Evolutionary conservation across 2,329 filamentous ascomycete genomes (phyloP).

Genomic region (Ophiostoma sp.): DNA sequence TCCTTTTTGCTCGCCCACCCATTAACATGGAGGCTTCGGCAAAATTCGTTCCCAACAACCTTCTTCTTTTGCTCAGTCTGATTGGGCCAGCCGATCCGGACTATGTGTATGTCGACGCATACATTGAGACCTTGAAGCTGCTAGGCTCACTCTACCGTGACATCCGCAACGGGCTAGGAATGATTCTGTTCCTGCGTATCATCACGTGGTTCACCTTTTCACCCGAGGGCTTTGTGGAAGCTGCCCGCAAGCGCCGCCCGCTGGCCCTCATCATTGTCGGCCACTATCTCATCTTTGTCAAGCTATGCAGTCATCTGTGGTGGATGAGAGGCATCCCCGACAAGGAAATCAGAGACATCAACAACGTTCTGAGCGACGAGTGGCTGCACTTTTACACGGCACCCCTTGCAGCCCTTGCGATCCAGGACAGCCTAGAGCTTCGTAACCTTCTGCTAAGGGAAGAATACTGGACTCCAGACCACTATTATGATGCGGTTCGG

Average conservation of each 20-base stretch:
- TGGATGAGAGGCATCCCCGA: constrained; percentile 46
- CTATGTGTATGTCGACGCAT: neutral
- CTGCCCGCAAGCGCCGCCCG: neutral
- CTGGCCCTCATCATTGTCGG: neutral
- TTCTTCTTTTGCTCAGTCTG: neutral
- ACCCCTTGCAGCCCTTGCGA: neutral
- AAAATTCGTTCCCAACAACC: neutral
- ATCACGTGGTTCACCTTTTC: neutral
- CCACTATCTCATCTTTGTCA: constrained; percentile 48
- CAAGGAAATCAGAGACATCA: constrained; percentile 43
- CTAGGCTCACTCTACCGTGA: neutral
- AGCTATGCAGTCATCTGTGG: constrained; percentile 42
- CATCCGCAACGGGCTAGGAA: neutral
- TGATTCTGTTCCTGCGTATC: neutral
- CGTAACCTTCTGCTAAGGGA: neutral
- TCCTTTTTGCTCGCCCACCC: neutral
- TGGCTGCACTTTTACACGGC: neutral
- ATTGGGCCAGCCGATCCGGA: neutral
- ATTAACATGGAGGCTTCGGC: neutral
- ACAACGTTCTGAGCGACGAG: constrained; percentile 31
- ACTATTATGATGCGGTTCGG: neutral
- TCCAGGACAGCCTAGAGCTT: neutral
- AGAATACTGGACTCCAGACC: neutral
- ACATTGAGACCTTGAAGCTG: neutral
- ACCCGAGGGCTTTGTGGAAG: neutral